Evolutionary conservation across 371 early-diverging fungal species (phyloP).

Genomic region (Rhizopus stolonifer): DNA sequence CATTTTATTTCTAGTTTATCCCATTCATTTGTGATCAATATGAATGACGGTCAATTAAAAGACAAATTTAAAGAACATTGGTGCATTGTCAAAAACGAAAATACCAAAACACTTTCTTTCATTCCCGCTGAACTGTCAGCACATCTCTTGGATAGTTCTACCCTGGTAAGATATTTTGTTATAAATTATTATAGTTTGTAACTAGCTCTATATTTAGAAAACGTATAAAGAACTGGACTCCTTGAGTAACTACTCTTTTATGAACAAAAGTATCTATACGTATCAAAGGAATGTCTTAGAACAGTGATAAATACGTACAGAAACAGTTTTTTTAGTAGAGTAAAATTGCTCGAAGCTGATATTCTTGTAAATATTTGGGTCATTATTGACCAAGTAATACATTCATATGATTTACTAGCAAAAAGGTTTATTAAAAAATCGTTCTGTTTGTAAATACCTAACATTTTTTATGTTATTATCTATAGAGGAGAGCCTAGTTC

Average conservation of each 20-base stretch:
- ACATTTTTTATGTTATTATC: not conserved
- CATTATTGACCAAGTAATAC: conserved; percentile 8
- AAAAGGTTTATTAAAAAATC: conserved; percentile 6
- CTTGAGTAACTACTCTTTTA: conserved; percentile 1
- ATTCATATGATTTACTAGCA: conserved; percentile 3
- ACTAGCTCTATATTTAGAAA: conserved; percentile 4
- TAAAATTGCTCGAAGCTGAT: conserved; percentile 9
- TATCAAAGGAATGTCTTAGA: conserved; percentile 3
- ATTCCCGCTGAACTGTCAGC: conserved; percentile 4
- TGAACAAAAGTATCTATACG: conserved; percentile 1
- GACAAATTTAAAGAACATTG: conserved; percentile 5
- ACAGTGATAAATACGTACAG: conserved; percentile 1
- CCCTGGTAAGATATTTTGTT: conserved; percentile 7
- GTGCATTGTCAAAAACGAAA: not conserved
- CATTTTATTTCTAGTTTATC: conserved; percentile 5
- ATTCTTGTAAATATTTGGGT: conserved; percentile 6
- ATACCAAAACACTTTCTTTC: not conserved
- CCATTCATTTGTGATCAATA: conserved; percentile 10
- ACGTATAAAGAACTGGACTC: conserved; percentile 3
- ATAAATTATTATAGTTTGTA: conserved; percentile 2
- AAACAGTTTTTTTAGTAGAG: conserved; percentile 8
- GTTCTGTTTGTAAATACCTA: conserved; percentile 6
- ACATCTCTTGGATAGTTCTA: not conserved
- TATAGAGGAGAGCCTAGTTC: conserved; percentile 12
- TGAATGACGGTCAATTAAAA: conserved; percentile 6